phyloP scores from a whole-genome alignment of 768 basidiomycete species.

The Mycena rosella region DNA sequence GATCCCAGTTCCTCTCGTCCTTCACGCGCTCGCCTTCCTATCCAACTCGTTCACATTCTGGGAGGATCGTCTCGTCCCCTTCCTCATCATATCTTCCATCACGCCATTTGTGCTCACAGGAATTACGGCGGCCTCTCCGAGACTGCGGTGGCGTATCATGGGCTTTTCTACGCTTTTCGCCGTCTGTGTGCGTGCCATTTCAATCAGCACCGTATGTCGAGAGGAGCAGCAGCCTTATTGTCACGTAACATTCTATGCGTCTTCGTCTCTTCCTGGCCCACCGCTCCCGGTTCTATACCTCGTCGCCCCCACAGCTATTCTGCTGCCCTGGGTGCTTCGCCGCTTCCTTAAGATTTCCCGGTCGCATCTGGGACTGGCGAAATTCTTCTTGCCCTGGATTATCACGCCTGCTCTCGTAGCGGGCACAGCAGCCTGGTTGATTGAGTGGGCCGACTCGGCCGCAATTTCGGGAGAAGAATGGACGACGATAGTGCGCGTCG shows the following conservation, averaged over 20 bases:
- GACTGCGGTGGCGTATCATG: slow-evolving; percentile 82
- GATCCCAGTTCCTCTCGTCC: slow-evolving; percentile 63
- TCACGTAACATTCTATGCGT: slow-evolving; percentile 89
- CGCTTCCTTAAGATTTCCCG: slow-evolving; percentile 73
- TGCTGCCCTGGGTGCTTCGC: slow-evolving; percentile 67
- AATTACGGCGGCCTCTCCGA: slow-evolving; percentile 73
- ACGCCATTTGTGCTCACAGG: slow-evolving; percentile 71
- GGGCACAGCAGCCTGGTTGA: slow-evolving; percentile 78
- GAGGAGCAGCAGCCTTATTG: slow-evolving; percentile 96
- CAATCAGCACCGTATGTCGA: slow-evolving; percentile 88
- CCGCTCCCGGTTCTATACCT: slow-evolving; percentile 70
- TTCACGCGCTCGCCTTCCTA: slow-evolving; percentile 83
- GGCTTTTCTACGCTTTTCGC: slow-evolving; percentile 78
- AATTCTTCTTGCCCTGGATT: slow-evolving; percentile 69
- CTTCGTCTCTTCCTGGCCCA: slow-evolving; percentile 75
- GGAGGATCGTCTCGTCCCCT: slow-evolving; percentile 90
- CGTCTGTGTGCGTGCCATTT: slow-evolving; percentile 79
- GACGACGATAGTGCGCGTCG: slow-evolving; percentile 59
- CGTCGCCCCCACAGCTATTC: slow-evolving; percentile 67
- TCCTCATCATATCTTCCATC: slow-evolving; percentile 77
- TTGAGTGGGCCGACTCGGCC: slow-evolving; percentile 83
- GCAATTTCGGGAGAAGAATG: slow-evolving; percentile 56
- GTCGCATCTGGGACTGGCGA: slow-evolving; percentile 82
- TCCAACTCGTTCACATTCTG: slow-evolving; percentile 99
- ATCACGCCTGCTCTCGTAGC: slow-evolving; percentile 70